Base-by-base conservation (phyloP, 352 stramenopile species). In the Phytophthora kernoviae region DNA sequence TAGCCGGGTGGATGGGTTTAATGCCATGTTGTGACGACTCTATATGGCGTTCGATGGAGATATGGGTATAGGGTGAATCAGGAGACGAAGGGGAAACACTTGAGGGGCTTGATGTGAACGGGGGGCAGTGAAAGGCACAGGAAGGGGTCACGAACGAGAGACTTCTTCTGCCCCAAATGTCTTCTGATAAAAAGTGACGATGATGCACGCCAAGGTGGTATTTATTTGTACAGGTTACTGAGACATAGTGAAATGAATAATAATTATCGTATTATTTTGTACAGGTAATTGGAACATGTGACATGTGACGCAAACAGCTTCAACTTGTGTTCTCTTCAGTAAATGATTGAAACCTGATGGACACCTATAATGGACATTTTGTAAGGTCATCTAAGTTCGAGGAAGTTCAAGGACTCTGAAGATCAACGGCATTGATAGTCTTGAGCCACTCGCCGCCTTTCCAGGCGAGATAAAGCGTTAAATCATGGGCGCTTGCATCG, bases 1-100 rank as follows among this genome's bases (percentile, higher is more conserved):
- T 9, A 91, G 59, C 17, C 81, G 81, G 40, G 75, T 43, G 27
- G 73, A 80, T 12, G 80, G 77, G 50, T 89, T 81, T 10, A 58
- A 77, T 5, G 67, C 14, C 67, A 73, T 73, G 4, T 66, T 53
- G 26, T 21, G 34, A 46, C 37, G 52, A 11, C n/a, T 27, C 11
- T 43, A 65, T 41, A 4, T 20, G 17, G 43, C 41, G 4, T 21
- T 56, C 6, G 8, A 32, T 5, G 15, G 21, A 2, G 21, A 43
- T 18, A 60, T 30, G 20, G 14, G 22, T 12, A 22, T 47, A 22
- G 21, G 15, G 21, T 7, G 17, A 22, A 49, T 24, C 17, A 21
- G 4, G 15, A 54, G 41, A 42, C 27, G 15, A 47, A 44, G 61
- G 61, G 61, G 61, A 18, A 49, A 3, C 40, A n/a, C 33, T 8